Evolutionary conservation across 352 stramenopile species (phyloP), one percentile per base, ranked within the genome.

Genomic region (Phytopythium ostracodes): DNA sequence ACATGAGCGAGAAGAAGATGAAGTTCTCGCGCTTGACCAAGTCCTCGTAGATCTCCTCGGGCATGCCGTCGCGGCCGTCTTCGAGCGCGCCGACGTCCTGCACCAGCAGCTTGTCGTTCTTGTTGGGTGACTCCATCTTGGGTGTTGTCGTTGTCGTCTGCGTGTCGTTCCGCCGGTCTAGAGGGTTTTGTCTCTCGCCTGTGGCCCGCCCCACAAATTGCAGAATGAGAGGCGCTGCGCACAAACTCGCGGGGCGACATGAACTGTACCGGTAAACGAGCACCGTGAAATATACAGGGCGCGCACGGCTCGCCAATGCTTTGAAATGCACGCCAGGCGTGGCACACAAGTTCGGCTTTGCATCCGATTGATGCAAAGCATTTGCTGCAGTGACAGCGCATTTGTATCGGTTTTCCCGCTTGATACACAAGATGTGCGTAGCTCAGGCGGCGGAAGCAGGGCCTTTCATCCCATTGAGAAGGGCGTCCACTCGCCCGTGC

Each of bases 1-100:
- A 87, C 63, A 78, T 74, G 66, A 85, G 70, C 62, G 74, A 67
- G 42, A 67, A 84, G 66, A 76, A 84, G 61, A 87, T 72, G 50
- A 66, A 70, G 9, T 25, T n/a, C 44, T 72, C 60, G 56, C 74
- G 62, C 59, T 66, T 56, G 40, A 66, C 43, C 22, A 84, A 64
- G 50, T 87, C 74, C 31, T 82, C 67, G 63, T 68, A 75, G 46
- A 84, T 76, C 14, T 81, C 68, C 22, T 79, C 61, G 25, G 75
- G 73, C 20, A 87, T 64, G 24, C 59, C 64, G 38, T 79, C 69
- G 57, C 44, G 65, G 15, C 22, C 58, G 46, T 46, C 42, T 38
- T 47, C 63, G 12, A 65, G 63, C 27, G 7, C 36, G 31, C 14
- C 15, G 42, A 40, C 50, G 17, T 62, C 47, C 54, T 67, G 35